Evolutionary conservation across 2,329 filamentous ascomycete genomes (phyloP).

Genomic region (Stromatinia cepivora): DNA sequence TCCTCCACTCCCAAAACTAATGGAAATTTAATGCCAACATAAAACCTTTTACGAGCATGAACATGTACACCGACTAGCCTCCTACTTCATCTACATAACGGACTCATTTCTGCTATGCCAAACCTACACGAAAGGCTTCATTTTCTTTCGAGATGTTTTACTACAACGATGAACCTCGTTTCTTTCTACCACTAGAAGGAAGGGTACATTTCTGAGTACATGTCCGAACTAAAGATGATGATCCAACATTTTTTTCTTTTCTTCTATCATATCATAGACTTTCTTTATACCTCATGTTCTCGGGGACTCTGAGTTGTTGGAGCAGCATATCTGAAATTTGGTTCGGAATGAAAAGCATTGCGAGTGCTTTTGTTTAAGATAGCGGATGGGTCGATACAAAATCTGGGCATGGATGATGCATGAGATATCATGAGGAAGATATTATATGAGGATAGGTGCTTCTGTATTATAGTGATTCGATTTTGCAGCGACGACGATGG

Average conservation of each 20-base stretch:
- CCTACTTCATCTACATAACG: slow-evolving; percentile 7
- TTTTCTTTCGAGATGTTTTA: slow-evolving; percentile 37
- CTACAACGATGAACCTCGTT: slow-evolving; percentile 27
- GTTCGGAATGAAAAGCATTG: slow-evolving; percentile 16
- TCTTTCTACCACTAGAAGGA: slow-evolving; percentile 24
- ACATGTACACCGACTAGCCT: slow-evolving; percentile 24
- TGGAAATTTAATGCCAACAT: slow-evolving; percentile 37
- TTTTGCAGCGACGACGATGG: slow-evolving; percentile 14
- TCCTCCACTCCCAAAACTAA: slow-evolving; percentile 31
- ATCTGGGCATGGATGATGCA: slow-evolving; percentile 5
- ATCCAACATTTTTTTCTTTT: slow-evolving; percentile 2
- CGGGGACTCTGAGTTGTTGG: slow-evolving; percentile 4
- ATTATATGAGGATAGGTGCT: slow-evolving; percentile 13
- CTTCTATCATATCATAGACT: slow-evolving; percentile 25
- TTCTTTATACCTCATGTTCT: slow-evolving; percentile 22
- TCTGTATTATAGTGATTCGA: slow-evolving; percentile 28
- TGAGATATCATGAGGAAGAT: slow-evolving; percentile 18
- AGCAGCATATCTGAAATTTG: slow-evolving; percentile 22
- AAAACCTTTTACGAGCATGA: slow-evolving; percentile 24
- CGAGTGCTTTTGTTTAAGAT: slow-evolving; percentile 18
- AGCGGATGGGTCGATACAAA: background rate
- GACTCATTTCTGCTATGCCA: slow-evolving; percentile 29
- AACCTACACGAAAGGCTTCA: slow-evolving; percentile 27
- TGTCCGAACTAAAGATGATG: slow-evolving; percentile 7
- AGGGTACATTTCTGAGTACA: slow-evolving; percentile 16